Percentiles rank a stretch among this genome's conserved stretches.
These are phyloP conservation scores for Sclerotinia glacialis DNA, from an alignment of 2,329 filamentous ascomycete genomes.

Conservation along the genomic window DNA sequence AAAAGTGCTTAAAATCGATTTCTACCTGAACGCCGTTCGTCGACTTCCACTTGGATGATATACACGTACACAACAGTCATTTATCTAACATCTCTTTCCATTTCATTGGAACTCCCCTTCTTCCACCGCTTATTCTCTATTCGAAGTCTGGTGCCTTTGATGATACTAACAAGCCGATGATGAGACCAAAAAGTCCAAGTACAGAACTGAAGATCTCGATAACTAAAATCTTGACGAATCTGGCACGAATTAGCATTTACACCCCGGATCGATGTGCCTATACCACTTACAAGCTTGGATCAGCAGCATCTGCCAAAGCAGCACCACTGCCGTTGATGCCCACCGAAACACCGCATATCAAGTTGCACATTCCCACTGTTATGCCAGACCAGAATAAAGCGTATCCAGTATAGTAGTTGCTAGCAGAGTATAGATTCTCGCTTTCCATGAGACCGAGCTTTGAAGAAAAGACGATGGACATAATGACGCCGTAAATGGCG, in stretches of 20 bases:
- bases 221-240: conserved; percentile 97
- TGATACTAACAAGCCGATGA: conserved; percentile 85
- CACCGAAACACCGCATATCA: conserved; percentile 93
- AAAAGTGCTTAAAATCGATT: conserved; percentile 25
- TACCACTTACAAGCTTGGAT: conserved; percentile 75
- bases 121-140: conserved; percentile 6
- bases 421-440: conserved; percentile 66
- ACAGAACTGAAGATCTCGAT: conserved; percentile 99
- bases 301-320: conserved; percentile 91
- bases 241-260: conserved; percentile 42
- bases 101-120: not conserved
- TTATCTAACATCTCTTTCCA: conserved; percentile 18
- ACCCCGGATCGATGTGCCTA: not conserved
- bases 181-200: conserved; percentile 91
- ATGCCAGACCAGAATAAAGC: conserved; percentile 95
- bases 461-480: conserved; percentile 96
- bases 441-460: conserved; percentile 69
- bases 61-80: conserved; percentile 28
- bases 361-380: conserved; percentile 91
- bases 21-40: conserved; percentile 32
- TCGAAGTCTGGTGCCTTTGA: conserved; percentile 76
- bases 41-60: conserved; percentile 26
- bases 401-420: conserved; percentile 90
- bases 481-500: conserved; percentile 99
- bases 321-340: conserved; percentile 98